phyloP scores from a whole-genome alignment of 192 early-diverging fungal genomes.

The Coemansia sp. region DNA sequence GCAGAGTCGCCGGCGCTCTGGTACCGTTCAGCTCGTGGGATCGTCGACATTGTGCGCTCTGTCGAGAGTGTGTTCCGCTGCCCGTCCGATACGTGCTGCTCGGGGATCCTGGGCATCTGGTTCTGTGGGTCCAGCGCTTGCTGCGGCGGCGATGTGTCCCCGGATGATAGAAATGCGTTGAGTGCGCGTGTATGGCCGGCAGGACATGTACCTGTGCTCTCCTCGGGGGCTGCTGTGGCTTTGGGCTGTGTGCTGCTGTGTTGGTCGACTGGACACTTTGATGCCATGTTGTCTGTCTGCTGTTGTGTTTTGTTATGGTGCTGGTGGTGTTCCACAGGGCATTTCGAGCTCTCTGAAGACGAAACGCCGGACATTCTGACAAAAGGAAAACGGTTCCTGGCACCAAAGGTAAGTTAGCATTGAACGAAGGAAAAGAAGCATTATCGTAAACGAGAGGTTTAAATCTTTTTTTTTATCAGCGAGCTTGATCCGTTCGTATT shows the following conservation, averaged over 20 bases:
- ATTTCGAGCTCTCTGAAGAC: constrained; percentile 6
- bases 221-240: neutral
- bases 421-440: neutral
- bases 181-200: constrained; percentile 57
- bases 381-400: neutral
- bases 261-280: constrained; percentile 28
- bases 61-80: constrained; percentile 60
- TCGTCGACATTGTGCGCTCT: constrained; percentile 73
- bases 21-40: constrained; percentile 68
- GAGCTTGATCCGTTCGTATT: too few species aligned
- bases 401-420: neutral
- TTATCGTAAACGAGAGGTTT: neutral
- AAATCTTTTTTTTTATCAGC: too few species aligned
- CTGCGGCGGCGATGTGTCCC: neutral
- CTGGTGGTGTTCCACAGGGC: constrained; percentile 10
- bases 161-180: constrained; percentile 53
- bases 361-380: constrained; percentile 10
- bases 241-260: constrained; percentile 6
- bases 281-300: neutral
- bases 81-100: constrained; percentile 46
- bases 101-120: constrained; percentile 64
- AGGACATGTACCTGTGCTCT: constrained; percentile 51
- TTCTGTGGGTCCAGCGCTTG: constrained; percentile 60
- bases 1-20: constrained; percentile 57
- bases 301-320: neutral